Evolutionary conservation across 306 rosid genomes (phyloP).

Genomic region (Casuarina cunninghamiana): DNA sequence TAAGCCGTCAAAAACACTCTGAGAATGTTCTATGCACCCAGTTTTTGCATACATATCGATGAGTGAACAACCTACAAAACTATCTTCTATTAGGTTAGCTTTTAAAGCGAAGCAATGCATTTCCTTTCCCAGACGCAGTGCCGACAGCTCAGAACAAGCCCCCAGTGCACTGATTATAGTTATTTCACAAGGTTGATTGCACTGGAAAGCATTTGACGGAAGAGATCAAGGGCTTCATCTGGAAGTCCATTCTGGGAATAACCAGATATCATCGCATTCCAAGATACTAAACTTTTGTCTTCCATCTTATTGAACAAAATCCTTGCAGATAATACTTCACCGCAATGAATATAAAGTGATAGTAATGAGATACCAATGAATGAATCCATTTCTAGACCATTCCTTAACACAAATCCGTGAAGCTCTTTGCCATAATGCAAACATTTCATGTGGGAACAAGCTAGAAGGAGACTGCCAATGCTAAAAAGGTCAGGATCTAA

Average conservation of each 20-base stretch:
- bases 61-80: constrained; percentile 66
- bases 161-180: constrained; percentile 49
- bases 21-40: constrained; percentile 70
- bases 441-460: constrained; percentile 57
- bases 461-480: constrained; percentile 63
- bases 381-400: constrained; percentile 57
- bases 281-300: constrained; percentile 48
- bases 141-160: constrained; percentile 71
- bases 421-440: constrained; percentile 56
- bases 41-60: constrained; percentile 86
- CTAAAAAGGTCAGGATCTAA: constrained; percentile 56
- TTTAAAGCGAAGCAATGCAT: constrained; percentile 65
- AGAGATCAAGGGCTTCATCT: constrained; percentile 53
- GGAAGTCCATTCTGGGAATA: constrained; percentile 65
- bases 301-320: constrained; percentile 49
- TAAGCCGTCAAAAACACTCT: constrained; percentile 47
- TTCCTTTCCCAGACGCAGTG: constrained; percentile 69
- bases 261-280: constrained; percentile 75
- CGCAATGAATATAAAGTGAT: constrained; percentile 62
- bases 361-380: constrained; percentile 66
- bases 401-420: constrained; percentile 67
- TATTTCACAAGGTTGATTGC: constrained; percentile 48
- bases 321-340: constrained; percentile 41
- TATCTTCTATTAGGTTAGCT: constrained; percentile 42
- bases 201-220: constrained; percentile 55